Evolutionary conservation across 2,329 filamentous ascomycete genomes (phyloP), one percentile per base, ranked within the genome.

Genomic region (Cladosporium sp.): DNA sequence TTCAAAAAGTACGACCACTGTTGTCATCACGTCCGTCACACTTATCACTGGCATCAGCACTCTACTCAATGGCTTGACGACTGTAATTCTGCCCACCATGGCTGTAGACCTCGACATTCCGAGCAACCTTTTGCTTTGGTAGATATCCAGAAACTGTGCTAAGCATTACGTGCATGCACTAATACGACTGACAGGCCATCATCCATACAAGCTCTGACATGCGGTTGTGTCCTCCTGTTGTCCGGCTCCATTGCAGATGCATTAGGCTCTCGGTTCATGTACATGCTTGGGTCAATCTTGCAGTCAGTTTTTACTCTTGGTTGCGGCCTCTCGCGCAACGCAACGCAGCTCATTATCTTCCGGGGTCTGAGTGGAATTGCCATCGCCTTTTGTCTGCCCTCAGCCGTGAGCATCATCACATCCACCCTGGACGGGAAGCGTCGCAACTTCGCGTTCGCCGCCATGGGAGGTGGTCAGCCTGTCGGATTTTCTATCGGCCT

Each of bases 401-500:
- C 73, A 0, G 72, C 76, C 0, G 73, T 80, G 0, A 71, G 70
- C 43, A 71, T 80, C 44, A 72, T 80, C 53, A 75, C 76, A 0
- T 69, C 66, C 33, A 72, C 70, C 1, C 72, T 78, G 28, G 71
- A 72, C 0, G 77, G 76, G 1, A 71, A 70, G 55, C 61, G 68
- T 19, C 68, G 78, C 3, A 80, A 81, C 55, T 65, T 79, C 9
- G 77, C 72, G 0, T 80, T 81, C 57, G 72, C 77, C 0, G 71
- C 69, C 9, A 66, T 80, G 58, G 77, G 79, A 2, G 69, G 72
- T 9, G 73, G 73, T 2, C 76, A 78, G 53, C 76, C 77, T 0
- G 58, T 80, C 9, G 79, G 78, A 0, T 81, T 78, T 52, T 72
- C 70, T 0, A 54, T 80, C 0, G 78, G 79, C 0, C 67, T 82